Percentiles rank a stretch among this genome's conserved stretches.
These are phyloP conservation scores for Steccherinum ochraceum DNA, from an alignment of 768 basidiomycete genomes.

Conservation along the genomic window DNA sequence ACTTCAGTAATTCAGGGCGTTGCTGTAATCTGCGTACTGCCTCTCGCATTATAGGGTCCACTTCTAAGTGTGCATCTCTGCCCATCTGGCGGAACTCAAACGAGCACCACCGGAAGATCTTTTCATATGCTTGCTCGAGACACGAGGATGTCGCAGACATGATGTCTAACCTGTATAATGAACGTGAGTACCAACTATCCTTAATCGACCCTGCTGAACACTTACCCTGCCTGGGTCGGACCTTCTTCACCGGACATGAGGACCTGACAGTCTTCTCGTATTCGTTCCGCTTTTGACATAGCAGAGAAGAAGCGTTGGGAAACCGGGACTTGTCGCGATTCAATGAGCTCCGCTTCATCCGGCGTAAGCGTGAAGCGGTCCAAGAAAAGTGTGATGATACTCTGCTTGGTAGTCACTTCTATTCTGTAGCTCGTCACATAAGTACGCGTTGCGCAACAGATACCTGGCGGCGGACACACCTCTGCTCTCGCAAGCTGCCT, in stretches of 20 bases:
- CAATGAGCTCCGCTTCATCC: slow-evolving; percentile 66
- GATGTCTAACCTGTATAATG: slow-evolving; percentile 65
- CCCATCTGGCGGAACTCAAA: slow-evolving; percentile 81
- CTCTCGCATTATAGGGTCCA: slow-evolving; percentile 58
- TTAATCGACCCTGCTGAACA: slow-evolving; percentile 2
- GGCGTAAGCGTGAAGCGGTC: slow-evolving; percentile 77
- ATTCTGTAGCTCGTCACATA: slow-evolving; percentile 37
- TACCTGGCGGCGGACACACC: slow-evolving; percentile 34
- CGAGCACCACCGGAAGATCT: slow-evolving; percentile 79
- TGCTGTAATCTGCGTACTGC: slow-evolving; percentile 67
- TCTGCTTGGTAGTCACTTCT: slow-evolving; percentile 61
- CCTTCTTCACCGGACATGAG: slow-evolving; percentile 83
- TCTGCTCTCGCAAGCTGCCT: slow-evolving; percentile 64
- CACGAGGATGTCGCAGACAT: slow-evolving; percentile 76
- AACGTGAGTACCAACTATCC: not conserved
- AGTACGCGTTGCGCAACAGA: not conserved
- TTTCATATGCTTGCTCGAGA: slow-evolving; percentile 87
- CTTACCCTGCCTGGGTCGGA: slow-evolving; percentile 70
- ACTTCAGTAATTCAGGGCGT: slow-evolving; percentile 76
- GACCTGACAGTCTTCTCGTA: slow-evolving; percentile 79
- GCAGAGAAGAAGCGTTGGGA: slow-evolving; percentile 72
- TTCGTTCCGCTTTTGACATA: slow-evolving; percentile 80
- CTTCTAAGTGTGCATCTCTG: slow-evolving; percentile 68
- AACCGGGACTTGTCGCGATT: slow-evolving; percentile 73
- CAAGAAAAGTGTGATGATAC: slow-evolving; percentile 76